These are phyloP conservation scores for Akebia trifoliata DNA, from an alignment of 164 flowering plant species.

Conservation along the genomic window DNA sequence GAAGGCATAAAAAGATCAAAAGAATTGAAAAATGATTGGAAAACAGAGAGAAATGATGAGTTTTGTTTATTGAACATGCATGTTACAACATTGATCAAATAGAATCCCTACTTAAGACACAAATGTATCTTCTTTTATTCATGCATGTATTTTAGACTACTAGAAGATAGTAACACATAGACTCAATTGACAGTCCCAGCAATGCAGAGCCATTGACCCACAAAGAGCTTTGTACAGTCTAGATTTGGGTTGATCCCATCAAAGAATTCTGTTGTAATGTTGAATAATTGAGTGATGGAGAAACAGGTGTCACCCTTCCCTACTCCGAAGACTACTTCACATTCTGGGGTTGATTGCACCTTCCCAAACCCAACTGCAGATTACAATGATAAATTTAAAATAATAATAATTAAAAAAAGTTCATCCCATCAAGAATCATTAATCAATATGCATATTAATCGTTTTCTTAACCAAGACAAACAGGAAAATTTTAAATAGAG, in stretches of 20 bases:
- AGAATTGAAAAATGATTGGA: no score
- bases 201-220: slow-evolving; percentile 27
- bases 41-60: no score
- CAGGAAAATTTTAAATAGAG: no score
- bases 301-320: slow-evolving; percentile 18
- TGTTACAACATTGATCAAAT: no score
- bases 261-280: slow-evolving; percentile 13
- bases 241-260: slow-evolving; percentile 21
- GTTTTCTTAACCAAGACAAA: no score
- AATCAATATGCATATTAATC: no score
- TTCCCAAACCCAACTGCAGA: background rate
- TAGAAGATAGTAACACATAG: background rate
- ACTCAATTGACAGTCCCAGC: slow-evolving; percentile 8
- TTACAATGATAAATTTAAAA: no score
- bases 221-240: slow-evolving; percentile 14
- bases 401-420: no score
- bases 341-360: slow-evolving; percentile 2
- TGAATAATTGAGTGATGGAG: slow-evolving; percentile 13
- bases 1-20: no score
- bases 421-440: no score
- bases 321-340: slow-evolving; percentile 8
- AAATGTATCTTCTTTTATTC: background rate
- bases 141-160: background rate
- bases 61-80: background rate
- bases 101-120: background rate